Conservation (phyloP, 805 yeast species). For the Wickerhamiella dianesei region DNA sequence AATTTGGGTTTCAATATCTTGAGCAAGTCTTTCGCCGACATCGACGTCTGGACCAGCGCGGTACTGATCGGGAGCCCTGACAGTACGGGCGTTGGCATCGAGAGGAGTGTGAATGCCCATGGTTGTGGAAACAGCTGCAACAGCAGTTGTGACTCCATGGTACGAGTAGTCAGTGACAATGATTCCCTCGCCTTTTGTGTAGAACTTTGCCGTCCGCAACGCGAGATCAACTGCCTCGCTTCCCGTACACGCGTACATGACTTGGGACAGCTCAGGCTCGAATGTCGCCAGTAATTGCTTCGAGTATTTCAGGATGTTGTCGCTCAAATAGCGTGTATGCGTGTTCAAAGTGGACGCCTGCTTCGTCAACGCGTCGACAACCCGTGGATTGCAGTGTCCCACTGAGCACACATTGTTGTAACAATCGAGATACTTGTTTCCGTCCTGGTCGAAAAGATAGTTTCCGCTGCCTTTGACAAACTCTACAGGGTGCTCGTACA, state of each 20-base stretch:
- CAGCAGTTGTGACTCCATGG: slow-evolving; percentile 11
- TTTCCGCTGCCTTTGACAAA: slow-evolving; percentile 8
- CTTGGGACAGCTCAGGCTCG: slow-evolving; percentile 4
- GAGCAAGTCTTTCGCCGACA: slow-evolving; percentile 8
- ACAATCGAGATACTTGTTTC: slow-evolving; percentile 9
- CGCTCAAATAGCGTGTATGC: slow-evolving; percentile 11
- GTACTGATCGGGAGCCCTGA: slow-evolving; percentile 10
- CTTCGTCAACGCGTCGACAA: slow-evolving; percentile 6
- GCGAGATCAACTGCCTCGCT: slow-evolving; percentile 13
- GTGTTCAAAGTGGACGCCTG: slow-evolving; percentile 8
- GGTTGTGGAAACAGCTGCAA: slow-evolving; percentile 9
- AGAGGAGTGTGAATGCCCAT: slow-evolving; percentile 8
- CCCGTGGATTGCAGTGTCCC: slow-evolving; percentile 11
- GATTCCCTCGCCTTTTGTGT: slow-evolving; percentile 9
- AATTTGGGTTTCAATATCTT: slow-evolving; percentile 8
- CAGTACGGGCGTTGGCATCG: slow-evolving; percentile 5
- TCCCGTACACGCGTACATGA: slow-evolving; percentile 12
- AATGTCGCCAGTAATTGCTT: slow-evolving; percentile 8
- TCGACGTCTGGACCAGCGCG: slow-evolving; percentile 5
- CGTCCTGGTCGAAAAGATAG: slow-evolving; percentile 7
- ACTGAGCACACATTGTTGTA: slow-evolving; percentile 11
- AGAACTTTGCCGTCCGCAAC: slow-evolving; percentile 10
- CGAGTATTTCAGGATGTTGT: slow-evolving; percentile 5
- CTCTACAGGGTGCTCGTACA: slow-evolving; percentile 13
- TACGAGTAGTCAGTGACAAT: slow-evolving; percentile 11